Evolutionary conservation across 768 basidiomycete species (phyloP), one percentile per base, ranked within the genome.

Genomic region (Mycena amicta): DNA sequence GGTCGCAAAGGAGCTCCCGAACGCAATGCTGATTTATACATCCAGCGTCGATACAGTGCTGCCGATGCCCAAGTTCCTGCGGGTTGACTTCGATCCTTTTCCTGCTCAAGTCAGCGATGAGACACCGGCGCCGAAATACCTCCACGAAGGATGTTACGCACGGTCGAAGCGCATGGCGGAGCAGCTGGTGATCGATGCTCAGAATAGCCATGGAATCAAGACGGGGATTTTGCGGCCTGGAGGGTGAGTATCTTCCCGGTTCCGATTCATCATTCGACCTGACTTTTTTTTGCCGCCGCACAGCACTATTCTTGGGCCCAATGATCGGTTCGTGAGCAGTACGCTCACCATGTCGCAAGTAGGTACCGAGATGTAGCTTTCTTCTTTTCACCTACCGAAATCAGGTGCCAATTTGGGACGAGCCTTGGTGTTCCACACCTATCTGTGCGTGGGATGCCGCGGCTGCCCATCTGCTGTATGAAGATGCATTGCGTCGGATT

Each of bases 141-240:
- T 69, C 1, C 64, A 66, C 16, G 62, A 79, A 27, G 81, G 80
- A 63, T 78, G 78, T 25, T 87, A 87, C 66, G 80, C 82, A 63
- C 74, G 75, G 39, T 83, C 84, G 40, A 86, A 86, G 67, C 75
- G 77, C 11, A 64, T 76, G 53, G 84, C 83, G 1, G 84, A 86
- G 68, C 71, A 77, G 64, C 69, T 84, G 33, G 81, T 86, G 4
- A 68, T 82, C n/a, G 72, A 70, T 0, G 83, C 84, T n/a, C 83
- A 85, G 64, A 77, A 75, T 4, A 67, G 74, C 51, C 72, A 72
- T 4, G 76, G 76, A 8, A 68, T 86, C 12, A 67, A 75, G 50
- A 85, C 85, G 3, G 82, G 70, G 1, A 68, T 71, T 23, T 50
- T 75, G 37, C 69, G 72, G 16, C 74, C 74, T 4, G 72, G 71